A percentile compares a stretch with the other conserved stretches of the same genome.
phyloP scores from a whole-genome alignment of 2,329 filamentous ascomycete species.

The Tolypocladium inflatum region DNA sequence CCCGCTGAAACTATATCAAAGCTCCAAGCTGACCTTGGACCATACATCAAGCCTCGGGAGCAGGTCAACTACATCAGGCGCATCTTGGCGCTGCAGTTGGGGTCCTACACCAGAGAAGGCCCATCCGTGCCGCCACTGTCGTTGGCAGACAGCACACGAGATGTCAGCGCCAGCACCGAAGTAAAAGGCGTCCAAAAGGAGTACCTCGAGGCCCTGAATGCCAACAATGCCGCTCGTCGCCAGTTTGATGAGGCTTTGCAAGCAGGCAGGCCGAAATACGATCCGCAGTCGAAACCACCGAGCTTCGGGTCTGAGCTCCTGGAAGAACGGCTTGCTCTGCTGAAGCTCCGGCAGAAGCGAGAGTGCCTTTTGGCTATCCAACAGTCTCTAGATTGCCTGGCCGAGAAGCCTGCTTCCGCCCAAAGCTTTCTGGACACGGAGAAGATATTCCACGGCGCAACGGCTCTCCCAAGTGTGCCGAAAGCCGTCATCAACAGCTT shows the following conservation, averaged over 20 bases:
- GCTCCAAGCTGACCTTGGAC: constrained; percentile 35
- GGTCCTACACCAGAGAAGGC: constrained; percentile 33
- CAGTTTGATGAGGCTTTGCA: constrained; percentile 32
- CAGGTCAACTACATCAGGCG: constrained; percentile 47
- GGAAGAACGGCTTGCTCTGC: constrained; percentile 40
- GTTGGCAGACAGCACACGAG: constrained; percentile 30
- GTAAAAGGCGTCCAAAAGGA: constrained; percentile 40
- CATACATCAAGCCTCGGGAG: constrained; percentile 47
- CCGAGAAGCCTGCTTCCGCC: constrained; percentile 41
- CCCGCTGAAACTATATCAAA: constrained; percentile 22
- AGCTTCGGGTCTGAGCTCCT: constrained; percentile 19
- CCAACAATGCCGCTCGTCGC: constrained; percentile 40
- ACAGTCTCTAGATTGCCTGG: constrained; percentile 39
- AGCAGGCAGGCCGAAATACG: constrained; percentile 7
- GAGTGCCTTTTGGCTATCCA: constrained; percentile 40
- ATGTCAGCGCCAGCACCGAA: constrained; percentile 24
- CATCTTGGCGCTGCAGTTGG: constrained; percentile 44
- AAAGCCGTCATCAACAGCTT: constrained; percentile 41
- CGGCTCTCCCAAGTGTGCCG: constrained; percentile 40
- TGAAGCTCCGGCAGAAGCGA: constrained; percentile 42
- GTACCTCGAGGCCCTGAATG: constrained; percentile 44
- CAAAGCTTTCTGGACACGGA: constrained; percentile 39
- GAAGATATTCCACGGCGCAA: constrained; percentile 34
- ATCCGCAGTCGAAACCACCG: constrained; percentile 10
- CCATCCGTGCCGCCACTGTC: constrained; percentile 35